Base-by-base conservation (phyloP, 2,329 filamentous ascomycete genomes). In the Boeremia exigua region DNA sequence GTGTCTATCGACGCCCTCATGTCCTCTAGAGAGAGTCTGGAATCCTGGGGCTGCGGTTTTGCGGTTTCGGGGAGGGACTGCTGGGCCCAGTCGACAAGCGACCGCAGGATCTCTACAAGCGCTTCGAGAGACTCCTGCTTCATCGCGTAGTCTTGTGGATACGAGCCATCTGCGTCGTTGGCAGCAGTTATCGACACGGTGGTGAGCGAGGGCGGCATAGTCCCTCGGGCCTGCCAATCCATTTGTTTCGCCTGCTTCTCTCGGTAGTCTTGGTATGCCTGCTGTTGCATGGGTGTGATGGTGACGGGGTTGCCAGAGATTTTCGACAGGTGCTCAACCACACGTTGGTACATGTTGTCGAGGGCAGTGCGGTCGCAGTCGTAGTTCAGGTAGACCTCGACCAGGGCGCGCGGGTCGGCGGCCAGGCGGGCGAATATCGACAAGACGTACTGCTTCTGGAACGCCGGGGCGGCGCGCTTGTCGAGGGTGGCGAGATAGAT, bases 371-470 rank as follows among this genome's bases (percentile, higher is more conserved):
- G 85, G 70, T 98, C 96, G 77, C 95, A 99, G 74, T 99, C 95
- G 71, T 99, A 99, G 76, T 99, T 99, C 60, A 99, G 84, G 75
- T 99, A 99, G 12, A 93, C 89, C 76, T 99, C 95, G 14, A 99
- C 95, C 44, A 99, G 76, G 0, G 92, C 93, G 62, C 91, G 85
- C 1, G 94, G 91, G 72, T 99, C 95, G 14, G 86, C 87, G 56
- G 90, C 93, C 43, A 99, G 82, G 55, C 94, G 85, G 66, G 91
- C 90, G 48, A 99, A 82, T 25, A 99, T 86, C 57, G 87, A 88
- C 75, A 99, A 86, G 63, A 98, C 95, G 71, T 94, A 92, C 50
- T 95, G 85, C 76, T 98, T 99, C 72, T 99, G 95, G 57, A 92
- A 92, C 9, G 89, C 79, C 4, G 94, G 94, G 0, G 94, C 92